Evolutionary conservation across 1,284 basidiomycete species (phyloP), one percentile per base, ranked within the genome.

Genomic region (Lentinus polychrous): DNA sequence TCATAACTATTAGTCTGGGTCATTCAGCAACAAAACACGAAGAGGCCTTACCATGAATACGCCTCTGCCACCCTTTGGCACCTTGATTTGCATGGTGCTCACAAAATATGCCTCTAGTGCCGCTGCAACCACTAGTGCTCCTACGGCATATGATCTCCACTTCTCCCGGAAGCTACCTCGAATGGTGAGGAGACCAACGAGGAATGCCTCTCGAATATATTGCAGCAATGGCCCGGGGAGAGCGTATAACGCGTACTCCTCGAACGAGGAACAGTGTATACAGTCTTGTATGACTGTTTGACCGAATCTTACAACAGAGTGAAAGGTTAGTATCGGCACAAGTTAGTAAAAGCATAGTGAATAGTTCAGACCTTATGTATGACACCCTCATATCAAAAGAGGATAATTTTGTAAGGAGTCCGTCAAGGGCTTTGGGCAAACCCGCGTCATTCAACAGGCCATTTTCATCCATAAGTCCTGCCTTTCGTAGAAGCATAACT

Each of bases 211-310:
- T 15, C 72, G 71, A 49, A 84, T 63, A 57, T 87, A 87, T 22
- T 76, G 71, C 8, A 83, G 67, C 3, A 83, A 57, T 14, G 76
- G 68, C 2, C 67, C 63, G 1, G 83, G 75, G 22, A 83, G 59
- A 2, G 75, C 71, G 59, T 76, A 80, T 7, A 84, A 63, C 8
- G 74, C 73, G 59, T 77, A 86, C 52, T 86, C 81, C 17, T 72
- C 61, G 41, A 70, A 69, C 4, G 77, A 74, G 8, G 68, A 68
- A 61, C 85, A 87, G 59, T 81, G 76, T 15, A 71, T 68, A 62
- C 85, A 88, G 10, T 72, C 73, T 44, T 79, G 70, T 10, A 87
- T 61, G 2, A 74, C 73, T 20, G 71, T 63, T 60, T 87, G 86
- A 17, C 86, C 86, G 50, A 84, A 83, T 52, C 85, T 82, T 52